Base-by-base conservation (phyloP, 108 stramenopile genomes). In the Cyclostephanos tholiformis region DNA sequence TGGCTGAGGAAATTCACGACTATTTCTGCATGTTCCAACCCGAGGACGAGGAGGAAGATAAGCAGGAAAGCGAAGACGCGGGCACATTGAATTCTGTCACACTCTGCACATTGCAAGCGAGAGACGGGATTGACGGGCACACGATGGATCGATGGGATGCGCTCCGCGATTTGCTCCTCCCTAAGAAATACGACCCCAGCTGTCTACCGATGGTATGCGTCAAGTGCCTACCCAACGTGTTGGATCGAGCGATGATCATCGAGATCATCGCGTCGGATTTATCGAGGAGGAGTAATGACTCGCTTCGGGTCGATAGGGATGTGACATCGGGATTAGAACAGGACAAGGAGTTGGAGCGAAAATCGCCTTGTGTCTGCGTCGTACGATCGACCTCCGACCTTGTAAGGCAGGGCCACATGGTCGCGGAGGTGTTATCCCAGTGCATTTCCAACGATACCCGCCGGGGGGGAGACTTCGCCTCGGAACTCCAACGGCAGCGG, bases 391-490 rank as follows among this genome's bases (percentile, higher is more conserved):
- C 65, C 44, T 67, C 72, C 22, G 73, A 80, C 9, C 72, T 80
- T 17, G 69, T 80, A 11, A 50, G 63, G 41, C 60, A 70, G 64
- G 72, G 73, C 51, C 63, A 48, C 10, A 19, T 73, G 35, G 23
- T 81, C 27, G 69, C 80, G 5, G 80, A 81, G 58, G 23, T 81
- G 35, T 67, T 75, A 14, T 81, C 64, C 61, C 80, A 81, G 51
- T 81, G 80, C 63, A 70, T 75, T 36, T 30, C 64, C 16, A 72
- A 81, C 39, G 80, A 81, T 55, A 63, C 73, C 38, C 17, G 27
- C 11, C 59, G 61, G 17, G 80, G 80, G 8, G 57, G 52, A 38
- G 39, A 58, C 43, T 81, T 70, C 44, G 67, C 61, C 19, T 52
- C 46, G 32, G 72, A 75, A 46, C 63, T 74, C 5, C 60, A 49